These are phyloP conservation scores for Tolypocladium pustulatum DNA, from an alignment of 2,329 filamentous ascomycete species.

Conservation along the genomic window DNA sequence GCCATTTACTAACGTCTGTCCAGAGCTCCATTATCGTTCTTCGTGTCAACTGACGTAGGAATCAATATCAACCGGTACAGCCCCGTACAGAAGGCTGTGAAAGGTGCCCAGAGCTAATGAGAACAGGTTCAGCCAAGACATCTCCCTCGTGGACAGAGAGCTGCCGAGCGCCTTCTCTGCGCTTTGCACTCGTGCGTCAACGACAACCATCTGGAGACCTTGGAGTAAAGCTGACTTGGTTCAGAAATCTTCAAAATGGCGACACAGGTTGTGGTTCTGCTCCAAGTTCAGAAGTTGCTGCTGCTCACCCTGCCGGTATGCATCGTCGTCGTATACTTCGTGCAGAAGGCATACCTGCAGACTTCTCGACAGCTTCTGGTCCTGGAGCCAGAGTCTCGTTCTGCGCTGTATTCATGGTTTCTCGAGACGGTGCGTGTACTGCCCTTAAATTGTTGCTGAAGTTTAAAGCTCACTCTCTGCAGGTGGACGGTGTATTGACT, in stretches of 20 bases:
- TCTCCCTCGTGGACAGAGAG: constrained; percentile 26
- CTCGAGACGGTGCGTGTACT: not conserved
- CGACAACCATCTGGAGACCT: not conserved
- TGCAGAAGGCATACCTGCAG: not conserved
- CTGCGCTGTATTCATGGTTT: not conserved
- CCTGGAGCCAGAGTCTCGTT: not conserved
- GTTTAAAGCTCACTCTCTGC: not conserved
- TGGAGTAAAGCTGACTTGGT: not conserved
- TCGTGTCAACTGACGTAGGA: not conserved
- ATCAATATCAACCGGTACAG: constrained; percentile 1
- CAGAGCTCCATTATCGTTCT: not conserved
- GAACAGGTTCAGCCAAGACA: constrained; percentile 30
- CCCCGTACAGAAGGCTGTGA: too few relatives aligned
- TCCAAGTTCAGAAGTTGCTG: not conserved
- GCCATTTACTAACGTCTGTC: not conserved
- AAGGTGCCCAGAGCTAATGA: not conserved
- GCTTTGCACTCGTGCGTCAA: constrained; percentile 14
- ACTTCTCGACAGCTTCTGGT: not conserved
- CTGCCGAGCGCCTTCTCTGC: constrained; percentile 18
- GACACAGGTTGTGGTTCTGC: not conserved
- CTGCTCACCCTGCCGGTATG: not conserved
- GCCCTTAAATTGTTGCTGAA: not conserved
- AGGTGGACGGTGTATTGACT: not conserved
- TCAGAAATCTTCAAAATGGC: not conserved
- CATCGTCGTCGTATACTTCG: not conserved